Evolutionary conservation across 805 yeast species (phyloP).

Genomic region (Candida khao-thaluensis): DNA sequence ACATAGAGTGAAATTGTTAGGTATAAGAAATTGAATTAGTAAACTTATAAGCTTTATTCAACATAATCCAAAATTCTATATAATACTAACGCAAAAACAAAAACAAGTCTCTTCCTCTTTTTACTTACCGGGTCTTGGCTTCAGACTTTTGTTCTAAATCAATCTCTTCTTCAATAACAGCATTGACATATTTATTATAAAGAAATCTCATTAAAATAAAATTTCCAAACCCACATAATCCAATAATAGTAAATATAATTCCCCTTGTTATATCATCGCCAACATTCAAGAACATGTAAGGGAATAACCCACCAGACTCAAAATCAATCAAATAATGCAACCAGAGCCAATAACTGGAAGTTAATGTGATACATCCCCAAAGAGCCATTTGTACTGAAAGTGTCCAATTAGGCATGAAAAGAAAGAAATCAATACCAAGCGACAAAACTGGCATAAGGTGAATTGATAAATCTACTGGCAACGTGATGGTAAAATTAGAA

Average conservation of each 20-base stretch:
- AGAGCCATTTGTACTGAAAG: conserved; percentile 37
- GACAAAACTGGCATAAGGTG: conserved; percentile 59
- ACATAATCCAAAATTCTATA: too few relatives aligned
- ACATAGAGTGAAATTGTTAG: too few relatives aligned
- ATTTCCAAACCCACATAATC: conserved; percentile 29
- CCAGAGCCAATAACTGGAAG: conserved; percentile 53
- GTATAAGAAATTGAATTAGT: too few relatives aligned
- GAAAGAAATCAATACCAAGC: conserved; percentile 54
- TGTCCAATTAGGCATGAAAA: conserved; percentile 49
- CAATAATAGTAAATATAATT: conserved; percentile 49
- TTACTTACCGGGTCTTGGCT: background rate
- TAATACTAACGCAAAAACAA: too few relatives aligned
- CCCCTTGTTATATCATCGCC: conserved; percentile 41
- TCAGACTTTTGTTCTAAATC: conserved; percentile 1
- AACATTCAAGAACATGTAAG: conserved; percentile 68
- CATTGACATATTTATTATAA: conserved; percentile 18
- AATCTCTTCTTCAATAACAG: background rate
- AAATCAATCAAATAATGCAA: conserved; percentile 49
- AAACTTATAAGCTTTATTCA: too few relatives aligned
- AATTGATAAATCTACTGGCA: conserved; percentile 53
- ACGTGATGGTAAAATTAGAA: conserved; percentile 39
- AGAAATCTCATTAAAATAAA: conserved; percentile 28
- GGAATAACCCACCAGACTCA: conserved; percentile 50
- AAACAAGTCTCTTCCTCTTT: too few relatives aligned
- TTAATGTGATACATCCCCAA: conserved; percentile 33